A percentile compares a stretch with the other conserved stretches of the same genome.
Conservation (phyloP, 2,329 filamentous ascomycete species). For the Microcyclosporella mali region DNA sequence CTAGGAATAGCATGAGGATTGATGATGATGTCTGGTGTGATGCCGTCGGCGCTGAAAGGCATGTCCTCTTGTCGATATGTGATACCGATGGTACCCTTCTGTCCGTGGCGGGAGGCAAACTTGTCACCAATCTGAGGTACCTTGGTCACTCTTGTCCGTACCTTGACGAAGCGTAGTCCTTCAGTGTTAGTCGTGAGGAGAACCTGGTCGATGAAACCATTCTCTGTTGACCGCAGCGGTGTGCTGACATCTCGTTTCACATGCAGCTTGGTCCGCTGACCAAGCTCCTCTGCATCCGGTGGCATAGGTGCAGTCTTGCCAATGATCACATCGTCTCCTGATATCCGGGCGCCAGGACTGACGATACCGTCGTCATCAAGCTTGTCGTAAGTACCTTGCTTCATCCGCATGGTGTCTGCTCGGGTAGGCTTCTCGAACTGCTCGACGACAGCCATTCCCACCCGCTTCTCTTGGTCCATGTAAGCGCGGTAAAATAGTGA, state of each 20-base stretch:
- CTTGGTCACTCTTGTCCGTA: constrained; percentile 94
- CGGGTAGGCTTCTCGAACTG: constrained; percentile 92
- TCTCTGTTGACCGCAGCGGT: constrained; percentile 88
- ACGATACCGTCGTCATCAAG: constrained; percentile 95
- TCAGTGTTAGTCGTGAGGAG: constrained; percentile 92
- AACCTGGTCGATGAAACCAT: constrained; percentile 91
- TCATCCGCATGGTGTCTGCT: constrained; percentile 80
- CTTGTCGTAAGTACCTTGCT: constrained; percentile 68
- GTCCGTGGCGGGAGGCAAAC: constrained; percentile 97
- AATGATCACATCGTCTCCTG: constrained; percentile 97
- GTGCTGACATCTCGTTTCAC: constrained; percentile 94
- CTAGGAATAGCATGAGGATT: constrained; percentile 99
- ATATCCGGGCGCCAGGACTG: constrained; percentile 86
- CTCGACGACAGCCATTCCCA: constrained; percentile 88
- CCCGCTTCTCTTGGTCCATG: constrained; percentile 92
- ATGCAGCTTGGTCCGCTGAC: constrained; percentile 82
- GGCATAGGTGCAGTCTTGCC: constrained; percentile 96
- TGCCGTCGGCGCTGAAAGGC: constrained; percentile 89
- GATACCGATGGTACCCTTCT: constrained; percentile 98
- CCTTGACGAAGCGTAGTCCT: constrained; percentile 92
- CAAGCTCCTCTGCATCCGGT: constrained; percentile 85
- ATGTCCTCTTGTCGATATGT: constrained; percentile 97
- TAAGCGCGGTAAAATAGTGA: constrained; percentile 98
- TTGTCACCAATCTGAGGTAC: constrained; percentile 98
- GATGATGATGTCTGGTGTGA: constrained; percentile 94